phyloP scores from a whole-genome alignment of 2,329 filamentous ascomycete species.

The Xylaria sp. region DNA sequence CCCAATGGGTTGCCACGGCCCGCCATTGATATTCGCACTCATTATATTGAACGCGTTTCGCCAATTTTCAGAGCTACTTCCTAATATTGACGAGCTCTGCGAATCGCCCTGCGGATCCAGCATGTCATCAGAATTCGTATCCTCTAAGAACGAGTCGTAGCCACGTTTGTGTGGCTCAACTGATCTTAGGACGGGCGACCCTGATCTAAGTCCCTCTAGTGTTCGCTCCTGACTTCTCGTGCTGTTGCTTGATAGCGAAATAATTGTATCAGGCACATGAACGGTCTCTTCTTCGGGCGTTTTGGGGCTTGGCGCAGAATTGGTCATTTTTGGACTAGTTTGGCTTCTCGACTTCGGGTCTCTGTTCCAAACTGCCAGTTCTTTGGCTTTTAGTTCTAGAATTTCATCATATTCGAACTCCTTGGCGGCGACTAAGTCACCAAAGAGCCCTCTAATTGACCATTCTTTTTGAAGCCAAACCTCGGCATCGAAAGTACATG shows the following conservation, averaged over 20 bases:
- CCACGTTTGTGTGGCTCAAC: background rate
- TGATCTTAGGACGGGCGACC: background rate
- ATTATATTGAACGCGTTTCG: constrained; percentile 41
- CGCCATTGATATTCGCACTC: constrained; percentile 33
- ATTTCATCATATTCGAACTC: constrained; percentile 68
- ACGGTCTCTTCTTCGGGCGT: background rate
- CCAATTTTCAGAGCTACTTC: constrained; percentile 38
- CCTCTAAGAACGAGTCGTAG: background rate
- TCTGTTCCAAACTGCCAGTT: background rate
- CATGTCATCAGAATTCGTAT: constrained; percentile 31
- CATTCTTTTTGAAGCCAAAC: constrained; percentile 66
- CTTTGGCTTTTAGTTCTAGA: constrained; percentile 51
- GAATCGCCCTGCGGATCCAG: constrained; percentile 35
- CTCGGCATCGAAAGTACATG: constrained; percentile 73
- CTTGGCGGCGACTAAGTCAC: constrained; percentile 65
- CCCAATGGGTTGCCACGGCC: constrained; percentile 34
- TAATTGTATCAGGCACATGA: background rate
- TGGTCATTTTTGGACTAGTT: constrained; percentile 2
- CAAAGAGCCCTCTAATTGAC: constrained; percentile 74
- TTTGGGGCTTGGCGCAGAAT: constrained; percentile 5
- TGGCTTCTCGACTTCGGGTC: background rate
- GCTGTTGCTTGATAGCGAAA: background rate
- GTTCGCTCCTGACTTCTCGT: background rate
- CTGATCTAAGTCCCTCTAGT: background rate
- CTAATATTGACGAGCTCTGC: constrained; percentile 41